Evolutionary conservation across 306 rosid genomes (phyloP), one percentile per base, ranked within the genome.

Genomic region (Vachellia pachyceras): DNA sequence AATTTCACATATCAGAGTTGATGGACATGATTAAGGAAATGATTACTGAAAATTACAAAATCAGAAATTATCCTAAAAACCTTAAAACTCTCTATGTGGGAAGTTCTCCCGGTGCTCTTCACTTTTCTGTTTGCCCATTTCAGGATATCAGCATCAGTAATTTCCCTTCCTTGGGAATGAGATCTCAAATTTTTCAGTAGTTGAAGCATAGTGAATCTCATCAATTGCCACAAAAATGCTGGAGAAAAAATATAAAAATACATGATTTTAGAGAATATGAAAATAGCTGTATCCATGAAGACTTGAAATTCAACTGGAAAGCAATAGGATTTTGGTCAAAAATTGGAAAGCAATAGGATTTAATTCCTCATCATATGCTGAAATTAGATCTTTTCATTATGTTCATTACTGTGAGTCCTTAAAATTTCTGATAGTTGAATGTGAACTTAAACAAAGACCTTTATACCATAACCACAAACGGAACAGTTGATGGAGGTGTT

Each of bases 201-300:
- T 87, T 93, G 97, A 82, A 96, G 99, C 85, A 96, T 90, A 73
- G 90, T 90, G 87, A 84, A 90, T 72, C 97, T 90, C 98, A 93
- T 93, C 89, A 93, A 87, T 84, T 96, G 99, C 99, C 98, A 96
- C 72, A 96, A 61, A 71, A 93, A 92, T 77, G 99, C 99, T 93
- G 94, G 7, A 79, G 7, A 79, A 87, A 87, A 22, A 22, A 58
- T 55, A 83, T 40, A 49, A 45, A 70, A 82, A 61, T 33, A 78
- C 12, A 78, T 22, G 15, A 72, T 20, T 50, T 78, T 52, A 80
- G 83, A 73, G 82, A 76, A 69, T 36, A 57, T 29, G 55, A 47
- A 35, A 65, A 33, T 11, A 63, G 5, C 42, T 63, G n/a, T 25
- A 44, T 20, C 42, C 36, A 44, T 10, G 23, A 46, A 20, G 58